A percentile compares a stretch with the other conserved stretches of the same genome.
phyloP scores from a whole-genome alignment of 768 basidiomycete species.

The Lactarius sanguifluus region DNA sequence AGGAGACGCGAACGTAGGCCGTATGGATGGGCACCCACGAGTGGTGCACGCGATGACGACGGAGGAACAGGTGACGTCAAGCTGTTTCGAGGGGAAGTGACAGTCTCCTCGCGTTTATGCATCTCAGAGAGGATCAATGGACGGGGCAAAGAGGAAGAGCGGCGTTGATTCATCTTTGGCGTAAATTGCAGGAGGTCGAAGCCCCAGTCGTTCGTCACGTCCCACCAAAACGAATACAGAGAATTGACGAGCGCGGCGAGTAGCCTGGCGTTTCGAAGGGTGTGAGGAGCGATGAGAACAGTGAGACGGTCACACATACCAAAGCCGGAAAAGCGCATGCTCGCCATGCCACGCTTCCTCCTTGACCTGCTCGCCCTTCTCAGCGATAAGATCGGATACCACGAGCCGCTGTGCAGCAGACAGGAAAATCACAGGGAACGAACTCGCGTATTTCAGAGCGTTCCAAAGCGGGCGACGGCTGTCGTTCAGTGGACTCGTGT shows the following conservation, averaged over 20 bases:
- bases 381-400: conserved; percentile 53
- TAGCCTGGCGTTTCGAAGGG: conserved; percentile 54
- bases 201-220: conserved; percentile 98
- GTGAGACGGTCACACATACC: conserved; percentile 45
- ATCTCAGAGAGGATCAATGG: conserved; percentile 48
- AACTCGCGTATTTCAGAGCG: conserved; percentile 93
- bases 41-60: not conserved
- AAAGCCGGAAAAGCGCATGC: conserved; percentile 77
- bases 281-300: not conserved
- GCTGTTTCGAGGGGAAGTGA: conserved; percentile 26
- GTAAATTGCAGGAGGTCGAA: conserved; percentile 61
- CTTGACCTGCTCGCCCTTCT: conserved; percentile 46
- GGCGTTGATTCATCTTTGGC: conserved; percentile 28
- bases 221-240: conserved; percentile 98
- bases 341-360: conserved; percentile 68
- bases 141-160: conserved; percentile 39
- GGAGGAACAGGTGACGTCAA: conserved; percentile 9
- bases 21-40: conserved; percentile 48
- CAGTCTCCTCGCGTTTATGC: conserved; percentile 38
- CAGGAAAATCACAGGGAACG: conserved; percentile 94
- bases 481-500: conserved; percentile 58
- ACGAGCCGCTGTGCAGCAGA: conserved; percentile 86
- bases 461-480: conserved; percentile 80
- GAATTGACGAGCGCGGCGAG: conserved; percentile 85
- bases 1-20: conserved; percentile 76